Evolutionary conservation across 1,284 basidiomycete species (phyloP), one percentile per base, ranked within the genome.

Genomic region (Wolfiporia cocos): DNA sequence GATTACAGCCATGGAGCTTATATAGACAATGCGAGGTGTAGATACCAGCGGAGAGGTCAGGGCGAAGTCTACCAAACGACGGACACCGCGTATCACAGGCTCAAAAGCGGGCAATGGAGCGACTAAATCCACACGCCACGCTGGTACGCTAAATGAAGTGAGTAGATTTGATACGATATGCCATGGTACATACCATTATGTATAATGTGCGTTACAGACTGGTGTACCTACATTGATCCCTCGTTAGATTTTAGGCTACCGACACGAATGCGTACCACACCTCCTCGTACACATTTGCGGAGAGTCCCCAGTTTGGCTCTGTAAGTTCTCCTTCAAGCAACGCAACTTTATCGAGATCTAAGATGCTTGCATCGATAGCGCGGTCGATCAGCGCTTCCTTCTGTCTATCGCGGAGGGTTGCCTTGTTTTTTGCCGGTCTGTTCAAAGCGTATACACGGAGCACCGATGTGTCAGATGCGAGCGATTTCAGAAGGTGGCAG

Each of bases 401-500:
- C 26, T 28, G 26, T 28, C 26, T 7, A 9, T 28, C 26, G 26
- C 9, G 31, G 1, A 52, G 35, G 29, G 29, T 31, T 30, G 56
- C 17, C 47, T 32, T 7, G 44, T 54, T 43, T 41, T 21, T 26
- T 1, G 42, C 9, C 15, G 33, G 40, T 6, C 52, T 42, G 24
- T 54, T 53, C 15, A 54, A 45, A 17, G 50, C 50, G 34, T 48
- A 54, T n/a, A 54, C 45, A 14, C 31, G 30, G 3, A n/a, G 41
- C 2, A 54, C 20, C 64, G 65, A 30, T 73, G 68, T 67, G 63
- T 75, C 56, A 77, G 75, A 68, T 70, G 58, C 19, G 3, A 49
- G 37, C 34, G 45, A 46, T 10, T 43, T 36, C n/a, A 54, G 43
- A 10, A 51, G 41, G 22, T 48, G 46, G 12, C 44, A 43, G 3